Base-by-base conservation (phyloP, 2,329 filamentous ascomycete species). In the Calcarisporium arbuscula region DNA sequence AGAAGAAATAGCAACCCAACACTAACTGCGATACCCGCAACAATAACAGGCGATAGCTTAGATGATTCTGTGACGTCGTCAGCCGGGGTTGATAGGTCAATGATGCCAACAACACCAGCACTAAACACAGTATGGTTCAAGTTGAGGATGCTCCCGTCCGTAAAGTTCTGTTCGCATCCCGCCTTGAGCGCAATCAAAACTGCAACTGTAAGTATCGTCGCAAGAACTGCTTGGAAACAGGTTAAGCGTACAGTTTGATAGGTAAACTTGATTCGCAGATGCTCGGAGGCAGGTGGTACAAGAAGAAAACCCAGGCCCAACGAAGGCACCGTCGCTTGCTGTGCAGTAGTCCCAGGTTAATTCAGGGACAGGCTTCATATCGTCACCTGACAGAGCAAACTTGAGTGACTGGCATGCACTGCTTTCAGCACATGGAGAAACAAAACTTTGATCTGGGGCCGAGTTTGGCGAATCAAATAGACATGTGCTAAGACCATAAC, bases 11-110 rank as follows among this genome's bases (percentile, higher is more conserved):
- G 47, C 0, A 70, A 52, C 0, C 57, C 57, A 6, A 60, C 64
- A 10, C 67, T 72, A 1, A 74, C 50, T 1, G 60, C 62, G 29
- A 78, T 76, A 14, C 72, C 73, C n/a, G n/a, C n/a, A n/a, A n/a
- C n/a, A 0, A 68, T 67, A 12, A 75, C 70, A n/a, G 67, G 66
- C 3, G 67, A 65, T 0, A 63, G 62, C 0, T 65, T 62, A 4
- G 49, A 41, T 2, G 51, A 43, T 0, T 45, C 40, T 0, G 53
- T 30, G 4, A 51, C 44, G 4, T 56, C 60, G 4, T 49, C 42
- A 5, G 47, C 39, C 5, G 35, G 38, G 0, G 56, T 39, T 4
- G 35, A 39, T 0, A 56, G 44, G 1, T 58, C 53, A 2, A 60
- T 65, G n/a, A 68, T 66, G 28, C 62, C 67, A 19, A 72, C 46